These are phyloP conservation scores for Cladophialophora carrionii DNA, from an alignment of 2,329 filamentous ascomycete genomes.

Conservation along the genomic window DNA sequence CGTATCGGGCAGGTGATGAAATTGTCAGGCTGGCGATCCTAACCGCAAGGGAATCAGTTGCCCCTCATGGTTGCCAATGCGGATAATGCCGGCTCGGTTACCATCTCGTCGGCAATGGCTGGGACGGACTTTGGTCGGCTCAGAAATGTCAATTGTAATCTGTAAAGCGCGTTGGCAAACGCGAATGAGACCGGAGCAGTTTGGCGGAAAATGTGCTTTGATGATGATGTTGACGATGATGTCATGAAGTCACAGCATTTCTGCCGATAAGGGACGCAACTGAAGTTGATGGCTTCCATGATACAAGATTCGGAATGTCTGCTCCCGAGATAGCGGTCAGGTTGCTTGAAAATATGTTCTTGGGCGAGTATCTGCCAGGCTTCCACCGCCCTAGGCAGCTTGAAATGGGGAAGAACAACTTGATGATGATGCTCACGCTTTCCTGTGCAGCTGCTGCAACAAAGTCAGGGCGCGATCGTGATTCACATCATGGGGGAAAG, in stretches of 20 bases:
- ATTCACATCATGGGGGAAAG: constrained; percentile 9
- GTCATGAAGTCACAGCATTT: not conserved
- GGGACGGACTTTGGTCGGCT: not conserved
- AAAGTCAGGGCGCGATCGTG: not conserved
- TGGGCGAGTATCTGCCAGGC: not conserved
- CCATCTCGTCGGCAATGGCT: no score
- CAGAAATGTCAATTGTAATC: not conserved
- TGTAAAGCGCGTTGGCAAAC: not conserved
- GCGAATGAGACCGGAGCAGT: not conserved
- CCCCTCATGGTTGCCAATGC: no score
- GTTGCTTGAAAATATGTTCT: not conserved
- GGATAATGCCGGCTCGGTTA: no score
- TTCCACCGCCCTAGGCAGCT: not conserved
- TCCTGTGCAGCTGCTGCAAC: not conserved
- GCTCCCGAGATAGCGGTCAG: not conserved
- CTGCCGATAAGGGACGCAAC: not conserved
- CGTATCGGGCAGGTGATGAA: not conserved
- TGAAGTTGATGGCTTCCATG: no score
- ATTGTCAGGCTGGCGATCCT: not conserved
- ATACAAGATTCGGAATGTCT: no score
- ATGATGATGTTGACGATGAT: no score
- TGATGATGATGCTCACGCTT: not conserved
- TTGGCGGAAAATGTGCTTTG: not conserved
- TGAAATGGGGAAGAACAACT: not conserved
- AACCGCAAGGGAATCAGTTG: not conserved